A percentile compares a stretch with the other conserved stretches of the same genome.
phyloP scores from a whole-genome alignment of 2,329 filamentous ascomycete genomes.

The Chaetomium globosum region DNA sequence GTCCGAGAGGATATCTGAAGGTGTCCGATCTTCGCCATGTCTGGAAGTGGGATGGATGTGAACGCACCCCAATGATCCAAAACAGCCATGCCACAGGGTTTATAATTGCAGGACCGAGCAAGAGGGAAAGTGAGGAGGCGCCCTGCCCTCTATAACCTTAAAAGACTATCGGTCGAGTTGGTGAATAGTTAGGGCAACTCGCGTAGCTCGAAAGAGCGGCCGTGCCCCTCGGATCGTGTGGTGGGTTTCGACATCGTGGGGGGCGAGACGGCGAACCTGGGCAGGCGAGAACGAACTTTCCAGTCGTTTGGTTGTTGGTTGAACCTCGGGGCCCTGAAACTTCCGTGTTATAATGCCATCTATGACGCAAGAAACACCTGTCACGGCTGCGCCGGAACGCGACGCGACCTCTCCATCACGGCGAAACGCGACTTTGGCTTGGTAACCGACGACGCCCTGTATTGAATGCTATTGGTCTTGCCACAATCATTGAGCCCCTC shows the following conservation, averaged over 20 bases:
- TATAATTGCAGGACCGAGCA: too few relatives aligned
- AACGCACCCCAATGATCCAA: too few relatives aligned
- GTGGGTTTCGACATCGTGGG: neutral
- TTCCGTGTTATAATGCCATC: neutral
- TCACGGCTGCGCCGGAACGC: neutral
- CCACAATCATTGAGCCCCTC: slow-evolving; percentile 42
- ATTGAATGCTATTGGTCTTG: slow-evolving; percentile 44
- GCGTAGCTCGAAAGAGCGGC: neutral
- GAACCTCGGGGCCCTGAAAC: neutral
- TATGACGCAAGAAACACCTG: neutral
- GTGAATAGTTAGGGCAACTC: too few relatives aligned
- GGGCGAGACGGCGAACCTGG: neutral
- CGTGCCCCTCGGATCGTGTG: neutral
- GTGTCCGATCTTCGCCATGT: too few relatives aligned
- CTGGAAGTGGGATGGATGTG: too few relatives aligned
- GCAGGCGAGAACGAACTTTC: neutral
- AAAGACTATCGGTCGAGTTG: too few relatives aligned
- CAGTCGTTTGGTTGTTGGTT: neutral
- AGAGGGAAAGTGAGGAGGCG: too few relatives aligned
- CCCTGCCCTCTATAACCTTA: too few relatives aligned
- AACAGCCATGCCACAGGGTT: too few relatives aligned
- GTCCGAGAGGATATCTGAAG: too few relatives aligned
- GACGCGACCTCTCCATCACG: neutral
- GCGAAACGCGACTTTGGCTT: slow-evolving; percentile 21
- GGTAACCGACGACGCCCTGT: slow-evolving; percentile 40